Evolutionary conservation across 352 stramenopile species (phyloP).

Genomic region (Globisporangium rhizosaccharum): DNA sequence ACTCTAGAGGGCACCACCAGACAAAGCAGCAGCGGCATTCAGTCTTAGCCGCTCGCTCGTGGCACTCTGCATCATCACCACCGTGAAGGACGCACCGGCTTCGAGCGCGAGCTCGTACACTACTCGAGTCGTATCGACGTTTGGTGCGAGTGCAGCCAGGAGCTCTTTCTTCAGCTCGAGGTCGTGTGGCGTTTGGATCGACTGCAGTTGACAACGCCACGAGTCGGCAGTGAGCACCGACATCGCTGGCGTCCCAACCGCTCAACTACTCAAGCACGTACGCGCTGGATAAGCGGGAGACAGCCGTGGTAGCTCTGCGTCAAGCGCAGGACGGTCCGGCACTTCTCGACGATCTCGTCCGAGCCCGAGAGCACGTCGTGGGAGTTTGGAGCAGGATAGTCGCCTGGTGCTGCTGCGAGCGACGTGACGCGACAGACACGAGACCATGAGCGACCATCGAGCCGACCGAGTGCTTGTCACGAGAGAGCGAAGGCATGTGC

Average conservation of each 20-base stretch:
- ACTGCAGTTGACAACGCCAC: conserved; percentile 15
- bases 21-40: background rate
- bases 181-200: conserved; percentile 29
- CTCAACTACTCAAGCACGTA: background rate
- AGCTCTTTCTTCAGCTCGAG: conserved; percentile 29
- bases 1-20: conserved; percentile 16
- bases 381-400: conserved; percentile 29
- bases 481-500: background rate
- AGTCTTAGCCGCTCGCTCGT: no score
- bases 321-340: conserved; percentile 23
- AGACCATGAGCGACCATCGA: background rate
- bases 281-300: conserved; percentile 41
- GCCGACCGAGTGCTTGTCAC: no score
- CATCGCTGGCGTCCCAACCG: no score
- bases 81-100: conserved; percentile 22
- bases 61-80: background rate
- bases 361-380: conserved; percentile 35
- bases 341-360: conserved; percentile 30
- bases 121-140: conserved; percentile 29
- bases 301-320: conserved; percentile 45
- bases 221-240: background rate
- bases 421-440: background rate
- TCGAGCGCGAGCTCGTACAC: conserved; percentile 40
- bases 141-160: conserved; percentile 29
- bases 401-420: conserved; percentile 1